Conservation (phyloP, 768 basidiomycete genomes). For the Suillus paluster region DNA sequence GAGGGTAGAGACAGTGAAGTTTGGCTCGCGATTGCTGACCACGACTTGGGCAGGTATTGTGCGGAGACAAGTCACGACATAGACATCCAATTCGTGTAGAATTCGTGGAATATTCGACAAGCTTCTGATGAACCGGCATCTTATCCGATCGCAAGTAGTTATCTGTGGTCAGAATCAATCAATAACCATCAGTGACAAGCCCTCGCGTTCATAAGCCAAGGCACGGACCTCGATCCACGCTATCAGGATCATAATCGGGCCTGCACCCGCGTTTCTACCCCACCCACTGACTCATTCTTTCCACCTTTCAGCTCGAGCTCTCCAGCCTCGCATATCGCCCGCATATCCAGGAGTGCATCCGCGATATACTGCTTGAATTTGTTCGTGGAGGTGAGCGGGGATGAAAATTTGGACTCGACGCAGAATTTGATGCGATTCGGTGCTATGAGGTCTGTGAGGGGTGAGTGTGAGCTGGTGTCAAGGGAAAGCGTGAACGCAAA, state of each 20-base stretch:
- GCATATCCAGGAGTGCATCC: conserved; percentile 73
- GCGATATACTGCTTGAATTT: conserved; percentile 64
- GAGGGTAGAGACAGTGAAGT: not conserved
- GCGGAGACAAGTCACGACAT: not conserved
- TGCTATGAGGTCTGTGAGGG: conserved; percentile 74
- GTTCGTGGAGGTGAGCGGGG: conserved; percentile 68
- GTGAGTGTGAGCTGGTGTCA: conserved; percentile 16
- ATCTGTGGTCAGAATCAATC: not conserved
- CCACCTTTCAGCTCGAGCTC: not conserved
- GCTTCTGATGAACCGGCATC: not conserved
- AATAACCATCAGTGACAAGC: not conserved
- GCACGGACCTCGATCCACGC: not conserved
- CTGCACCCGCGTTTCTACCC: not conserved
- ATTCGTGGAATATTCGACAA: not conserved
- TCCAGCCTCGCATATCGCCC: conserved; percentile 45
- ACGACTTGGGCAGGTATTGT: not conserved
- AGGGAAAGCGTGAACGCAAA: not conserved
- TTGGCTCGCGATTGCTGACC: not conserved
- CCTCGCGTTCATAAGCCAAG: not conserved
- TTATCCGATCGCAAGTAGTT: not conserved
- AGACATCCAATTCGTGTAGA: not conserved
- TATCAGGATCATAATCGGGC: not conserved
- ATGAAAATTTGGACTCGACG: conserved; percentile 86
- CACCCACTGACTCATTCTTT: not conserved
- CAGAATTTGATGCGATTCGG: conserved; percentile 86